Percentiles rank a stretch among this genome's conserved stretches.
These are phyloP conservation scores for Citrus hindsii DNA, from an alignment of 345 rosid species.

Conservation along the genomic window DNA sequence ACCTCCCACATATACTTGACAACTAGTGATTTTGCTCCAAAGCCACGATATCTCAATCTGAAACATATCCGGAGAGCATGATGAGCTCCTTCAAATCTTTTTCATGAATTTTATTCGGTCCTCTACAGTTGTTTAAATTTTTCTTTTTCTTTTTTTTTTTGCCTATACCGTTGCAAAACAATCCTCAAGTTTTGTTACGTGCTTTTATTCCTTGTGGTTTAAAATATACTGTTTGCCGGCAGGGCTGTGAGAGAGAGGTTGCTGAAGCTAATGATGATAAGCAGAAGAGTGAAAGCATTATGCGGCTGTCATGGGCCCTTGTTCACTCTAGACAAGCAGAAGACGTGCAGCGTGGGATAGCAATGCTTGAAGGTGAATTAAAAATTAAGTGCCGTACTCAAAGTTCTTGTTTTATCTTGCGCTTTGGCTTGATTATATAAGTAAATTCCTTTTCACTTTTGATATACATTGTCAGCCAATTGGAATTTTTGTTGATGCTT, in stretches of 20 bases:
- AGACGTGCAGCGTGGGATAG: slow-evolving; percentile 75
- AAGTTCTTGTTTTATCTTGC: not conserved
- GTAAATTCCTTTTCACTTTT: not conserved
- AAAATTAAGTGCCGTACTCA: not conserved
- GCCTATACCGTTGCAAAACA: not conserved
- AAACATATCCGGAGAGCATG: not conserved
- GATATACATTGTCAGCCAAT: not conserved
- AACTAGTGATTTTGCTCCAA: not conserved
- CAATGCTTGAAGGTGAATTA: slow-evolving; percentile 63
- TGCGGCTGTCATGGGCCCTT: slow-evolving; percentile 89
- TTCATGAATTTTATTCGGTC: not conserved
- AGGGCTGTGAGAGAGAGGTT: slow-evolving; percentile 88
- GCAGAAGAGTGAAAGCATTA: slow-evolving; percentile 54
- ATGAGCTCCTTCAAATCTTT: not conserved
- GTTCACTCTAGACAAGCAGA: slow-evolving; percentile 73
- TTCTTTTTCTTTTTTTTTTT: no score
- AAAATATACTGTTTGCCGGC: not conserved
- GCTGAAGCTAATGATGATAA: slow-evolving; percentile 51
- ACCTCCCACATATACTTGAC: not conserved
- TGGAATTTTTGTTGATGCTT: not conserved
- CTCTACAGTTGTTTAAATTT: no score
- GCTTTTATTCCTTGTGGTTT: not conserved
- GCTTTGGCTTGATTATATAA: no score
- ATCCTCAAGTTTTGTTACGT: not conserved
- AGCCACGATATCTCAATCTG: not conserved